These are phyloP conservation scores for Auricularia heimuer DNA, from an alignment of 768 basidiomycete species.

Conservation along the genomic window DNA sequence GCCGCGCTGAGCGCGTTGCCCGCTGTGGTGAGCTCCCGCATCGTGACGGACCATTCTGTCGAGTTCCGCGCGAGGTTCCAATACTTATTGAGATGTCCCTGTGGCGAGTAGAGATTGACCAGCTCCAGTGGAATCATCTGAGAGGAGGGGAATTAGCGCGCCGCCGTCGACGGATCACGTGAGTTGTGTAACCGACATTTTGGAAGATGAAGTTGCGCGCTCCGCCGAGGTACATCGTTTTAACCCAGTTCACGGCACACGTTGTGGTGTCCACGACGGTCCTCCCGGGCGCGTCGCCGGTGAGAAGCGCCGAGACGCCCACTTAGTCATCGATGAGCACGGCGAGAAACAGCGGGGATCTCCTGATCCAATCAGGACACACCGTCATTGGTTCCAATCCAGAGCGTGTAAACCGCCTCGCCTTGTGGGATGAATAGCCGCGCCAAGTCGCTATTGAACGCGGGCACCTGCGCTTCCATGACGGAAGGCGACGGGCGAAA, in stretches of 20 bases:
- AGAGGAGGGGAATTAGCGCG: background rate
- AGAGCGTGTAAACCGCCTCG: constrained; percentile 53
- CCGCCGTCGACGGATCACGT: background rate
- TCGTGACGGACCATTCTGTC: constrained; percentile 44
- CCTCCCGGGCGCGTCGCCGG: constrained; percentile 34
- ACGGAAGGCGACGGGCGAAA: constrained; percentile 38
- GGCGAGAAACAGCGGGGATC: background rate
- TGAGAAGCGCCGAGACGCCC: constrained; percentile 43
- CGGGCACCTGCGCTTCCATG: constrained; percentile 48
- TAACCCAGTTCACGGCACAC: constrained; percentile 55
- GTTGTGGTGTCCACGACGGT: constrained; percentile 49
- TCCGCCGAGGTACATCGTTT: constrained; percentile 43
- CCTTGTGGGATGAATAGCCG: constrained; percentile 31
- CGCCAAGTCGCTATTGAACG: constrained; percentile 12
- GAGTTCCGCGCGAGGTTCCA: constrained; percentile 44
- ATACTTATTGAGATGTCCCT: constrained; percentile 39
- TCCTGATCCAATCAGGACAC: background rate
- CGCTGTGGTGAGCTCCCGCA: constrained; percentile 40
- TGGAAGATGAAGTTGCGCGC: constrained; percentile 62
- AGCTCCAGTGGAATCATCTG: constrained; percentile 50
- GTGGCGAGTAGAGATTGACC: constrained; percentile 35
- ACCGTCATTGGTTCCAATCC: constrained; percentile 54
- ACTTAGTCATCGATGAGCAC: constrained; percentile 13
- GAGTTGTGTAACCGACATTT: constrained; percentile 23
- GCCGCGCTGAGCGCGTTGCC: constrained; percentile 33